phyloP scores from a whole-genome alignment of 345 rosid species.

The Anacardium occidentale region DNA sequence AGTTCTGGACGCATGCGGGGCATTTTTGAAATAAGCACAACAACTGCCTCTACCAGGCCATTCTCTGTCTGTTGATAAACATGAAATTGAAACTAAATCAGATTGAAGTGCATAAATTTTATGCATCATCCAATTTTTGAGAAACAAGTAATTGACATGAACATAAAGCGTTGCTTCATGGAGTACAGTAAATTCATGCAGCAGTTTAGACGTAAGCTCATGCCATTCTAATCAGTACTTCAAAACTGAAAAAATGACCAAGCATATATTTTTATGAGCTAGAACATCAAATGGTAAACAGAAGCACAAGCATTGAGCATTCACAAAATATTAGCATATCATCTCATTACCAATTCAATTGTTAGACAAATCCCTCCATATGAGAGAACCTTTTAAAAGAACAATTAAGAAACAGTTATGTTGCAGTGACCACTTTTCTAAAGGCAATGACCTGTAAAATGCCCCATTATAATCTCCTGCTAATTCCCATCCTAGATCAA shows the following conservation, averaged over 20 bases:
- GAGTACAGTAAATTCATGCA: not conserved
- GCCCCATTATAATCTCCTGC: not conserved
- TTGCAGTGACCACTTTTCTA: not conserved
- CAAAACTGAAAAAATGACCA: not conserved
- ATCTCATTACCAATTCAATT: not conserved
- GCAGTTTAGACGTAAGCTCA: not conserved
- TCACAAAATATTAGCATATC: not conserved
- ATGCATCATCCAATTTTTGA: not conserved
- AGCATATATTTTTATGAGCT: constrained; percentile 2
- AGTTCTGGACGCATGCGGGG: constrained; percentile 81
- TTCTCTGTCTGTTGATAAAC: constrained; percentile 69
- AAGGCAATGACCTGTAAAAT: not conserved
- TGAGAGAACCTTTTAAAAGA: not conserved
- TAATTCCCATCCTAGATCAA: constrained; percentile 9
- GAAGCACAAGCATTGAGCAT: not conserved
- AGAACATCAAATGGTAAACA: not conserved
- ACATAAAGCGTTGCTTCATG: not conserved
- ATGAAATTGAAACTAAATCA: constrained; percentile 19
- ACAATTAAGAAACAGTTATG: not conserved
- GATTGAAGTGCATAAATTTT: not conserved
- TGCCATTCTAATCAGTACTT: not conserved
- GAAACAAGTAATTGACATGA: not conserved
- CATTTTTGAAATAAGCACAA: constrained; percentile 87
- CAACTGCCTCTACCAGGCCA: constrained; percentile 93
- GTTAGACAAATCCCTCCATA: not conserved